Conservation (phyloP, 1,284 basidiomycete genomes). For the Cryptococcus sp. region DNA sequence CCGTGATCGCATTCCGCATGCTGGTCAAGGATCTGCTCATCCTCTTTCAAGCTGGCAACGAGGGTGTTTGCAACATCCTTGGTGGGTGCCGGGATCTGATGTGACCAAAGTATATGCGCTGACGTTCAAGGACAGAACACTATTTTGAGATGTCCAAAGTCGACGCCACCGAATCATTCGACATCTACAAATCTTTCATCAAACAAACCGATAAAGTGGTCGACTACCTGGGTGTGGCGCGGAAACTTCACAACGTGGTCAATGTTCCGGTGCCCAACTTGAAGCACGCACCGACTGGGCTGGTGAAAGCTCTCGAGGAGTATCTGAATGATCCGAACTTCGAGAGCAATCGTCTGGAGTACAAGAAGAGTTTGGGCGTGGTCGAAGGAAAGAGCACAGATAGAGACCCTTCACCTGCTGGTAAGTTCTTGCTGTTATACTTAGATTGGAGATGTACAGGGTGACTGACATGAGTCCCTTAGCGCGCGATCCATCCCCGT, state of each 20-base stretch:
- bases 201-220: constrained; percentile 91
- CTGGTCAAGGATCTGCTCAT: constrained; percentile 96
- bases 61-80: constrained; percentile 95
- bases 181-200: constrained; percentile 92
- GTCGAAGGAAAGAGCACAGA: constrained; percentile 59
- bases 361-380: constrained; percentile 79
- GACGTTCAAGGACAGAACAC: constrained; percentile 64
- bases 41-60: constrained; percentile 94
- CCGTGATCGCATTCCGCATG: constrained; percentile 85
- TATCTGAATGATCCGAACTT: constrained; percentile 95
- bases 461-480: background rate
- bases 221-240: constrained; percentile 89
- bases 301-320: constrained; percentile 90
- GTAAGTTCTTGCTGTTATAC: background rate
- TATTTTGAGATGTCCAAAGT: constrained; percentile 98
- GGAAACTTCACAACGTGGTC: constrained; percentile 86
- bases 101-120: background rate
- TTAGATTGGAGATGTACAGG: background rate
- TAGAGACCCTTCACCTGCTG: constrained; percentile 17
- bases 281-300: constrained; percentile 91
- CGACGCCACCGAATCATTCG: constrained; percentile 82
- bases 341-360: constrained; percentile 89
- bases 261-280: constrained; percentile 93
- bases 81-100: constrained; percentile 56
- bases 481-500: constrained; percentile 1